A percentile compares a stretch with the other conserved stretches of the same genome.
Evolutionary conservation across 116 monocot species (phyloP).

Genomic region (Papilionanthe hybrid): DNA sequence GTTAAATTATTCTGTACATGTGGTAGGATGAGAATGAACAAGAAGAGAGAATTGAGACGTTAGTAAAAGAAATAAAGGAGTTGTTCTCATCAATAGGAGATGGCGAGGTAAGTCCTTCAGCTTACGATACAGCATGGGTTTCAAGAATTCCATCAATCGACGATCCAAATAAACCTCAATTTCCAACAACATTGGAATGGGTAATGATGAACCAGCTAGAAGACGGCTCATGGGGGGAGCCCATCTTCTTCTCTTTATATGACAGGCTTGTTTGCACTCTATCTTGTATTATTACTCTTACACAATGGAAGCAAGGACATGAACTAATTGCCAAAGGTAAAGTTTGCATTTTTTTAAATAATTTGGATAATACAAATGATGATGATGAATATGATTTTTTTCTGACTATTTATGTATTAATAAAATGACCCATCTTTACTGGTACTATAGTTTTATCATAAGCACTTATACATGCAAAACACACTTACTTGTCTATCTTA

Average conservation of each 20-base stretch:
- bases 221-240: slow-evolving; percentile 28
- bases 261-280: slow-evolving; percentile 20
- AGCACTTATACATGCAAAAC: too few relatives aligned
- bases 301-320: slow-evolving; percentile 8
- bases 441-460: too few relatives aligned
- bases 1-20: background rate
- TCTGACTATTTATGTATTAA: too few relatives aligned
- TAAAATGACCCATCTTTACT: too few relatives aligned
- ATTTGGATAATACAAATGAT: too few relatives aligned
- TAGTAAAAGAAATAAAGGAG: slow-evolving; percentile 14
- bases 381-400: too few relatives aligned
- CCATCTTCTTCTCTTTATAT: slow-evolving; percentile 8
- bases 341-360: too few relatives aligned
- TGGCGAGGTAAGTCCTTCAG: slow-evolving; percentile 3
- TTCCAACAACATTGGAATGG: slow-evolving; percentile 20
- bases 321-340: slow-evolving; percentile 12
- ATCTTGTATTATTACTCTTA: slow-evolving; percentile 18
- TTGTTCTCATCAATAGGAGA: background rate
- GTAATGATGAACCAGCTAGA: slow-evolving; percentile 15
- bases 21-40: background rate
- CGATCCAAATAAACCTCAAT: slow-evolving; percentile 9
- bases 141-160: slow-evolving; percentile 14
- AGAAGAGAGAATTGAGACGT: slow-evolving; percentile 2
- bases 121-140: slow-evolving; percentile 43
- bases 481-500: too few relatives aligned